Evolutionary conservation across 805 yeast species (phyloP), one percentile per base, ranked within the genome.

Genomic region (Pichia paraexigua): DNA sequence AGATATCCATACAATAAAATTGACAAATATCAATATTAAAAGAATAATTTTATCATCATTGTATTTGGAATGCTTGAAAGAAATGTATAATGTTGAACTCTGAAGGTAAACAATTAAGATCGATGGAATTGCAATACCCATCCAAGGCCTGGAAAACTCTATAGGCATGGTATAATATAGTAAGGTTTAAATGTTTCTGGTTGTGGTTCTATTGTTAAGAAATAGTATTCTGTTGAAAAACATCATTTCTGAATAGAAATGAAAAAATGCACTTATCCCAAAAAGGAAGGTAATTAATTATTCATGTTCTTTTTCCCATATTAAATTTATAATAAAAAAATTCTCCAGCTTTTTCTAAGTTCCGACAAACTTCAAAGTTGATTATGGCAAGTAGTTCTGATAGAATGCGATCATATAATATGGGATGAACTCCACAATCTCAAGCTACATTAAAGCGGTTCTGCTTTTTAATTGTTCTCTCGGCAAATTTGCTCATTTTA

Each of bases 1-100:
- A 0, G 91, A 79, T 0, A 87, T 37, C 95, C 95, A 89, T 3
- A 84, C 71, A 78, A 82, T 72, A 0, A 74, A 11, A 20, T 47
- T 43, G 2, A 46, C 32, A 7, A 47, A 8, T 30, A 52, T 48
- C 21, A 53, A 47, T 5, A 46, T 82, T 63, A 70, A 61, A 1
- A 75, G 41, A 57, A 78, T 87, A 20, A 69, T 65, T 1, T 55
- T 45, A 8, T 11, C 21, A 22, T 28, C 39, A n/a, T 17, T 17
- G 7, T 5, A 13, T 1, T 37, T 15, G 2, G 77, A 72, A 47
- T 76, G 69, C 4, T 67, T 54, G 51, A 83, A 75, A 47, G 87
- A 75, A 58, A 79, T 75, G 56, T 61, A 71, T 57, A 84, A 87
- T 1, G 86, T 73, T 6, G 81, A 79, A 59, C 82, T 82, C 0